These are phyloP conservation scores for Globisporangium paroecandrum DNA, from an alignment of 352 stramenopile species.

Conservation along the genomic window DNA sequence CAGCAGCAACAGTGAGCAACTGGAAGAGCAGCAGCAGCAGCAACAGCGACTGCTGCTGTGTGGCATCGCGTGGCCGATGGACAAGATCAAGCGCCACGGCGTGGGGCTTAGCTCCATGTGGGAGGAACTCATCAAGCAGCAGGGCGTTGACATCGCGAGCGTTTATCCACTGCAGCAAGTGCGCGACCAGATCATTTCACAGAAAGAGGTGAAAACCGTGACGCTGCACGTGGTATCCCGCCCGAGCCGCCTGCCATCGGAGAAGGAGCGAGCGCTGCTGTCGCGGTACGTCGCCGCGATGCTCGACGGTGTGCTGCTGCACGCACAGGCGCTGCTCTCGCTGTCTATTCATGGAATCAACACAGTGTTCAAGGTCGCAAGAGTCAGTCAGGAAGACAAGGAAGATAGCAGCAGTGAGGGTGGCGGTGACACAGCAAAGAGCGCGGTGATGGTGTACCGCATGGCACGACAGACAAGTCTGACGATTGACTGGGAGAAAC, in stretches of 20 bases:
- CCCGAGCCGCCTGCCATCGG: constrained; percentile 32
- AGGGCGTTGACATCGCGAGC: constrained; percentile 26
- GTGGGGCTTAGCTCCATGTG: constrained; percentile 73
- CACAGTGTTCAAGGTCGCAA: constrained; percentile 47
- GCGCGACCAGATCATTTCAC: constrained; percentile 6
- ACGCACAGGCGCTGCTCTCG: constrained; percentile 45
- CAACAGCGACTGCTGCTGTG: constrained; percentile 40
- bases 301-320: constrained; percentile 62
- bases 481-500: constrained; percentile 8
- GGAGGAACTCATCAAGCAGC: constrained; percentile 38
- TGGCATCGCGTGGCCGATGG: constrained; percentile 64
- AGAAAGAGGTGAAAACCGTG: constrained; percentile 24
- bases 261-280: constrained; percentile 56
- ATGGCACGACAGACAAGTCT: constrained; percentile 6
- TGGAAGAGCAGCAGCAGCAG: background rate
- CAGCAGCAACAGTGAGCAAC: background rate
- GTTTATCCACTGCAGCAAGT: constrained; percentile 23
- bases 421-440: background rate
- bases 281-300: constrained; percentile 55
- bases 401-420: background rate
- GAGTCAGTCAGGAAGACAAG: constrained; percentile 20
- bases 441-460: constrained; percentile 4
- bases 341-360: constrained; percentile 56
- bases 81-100: constrained; percentile 61
- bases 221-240: constrained; percentile 38